Evolutionary conservation across 306 rosid species (phyloP), one percentile per base, ranked within the genome.

Genomic region (Biancaea sappan): DNA sequence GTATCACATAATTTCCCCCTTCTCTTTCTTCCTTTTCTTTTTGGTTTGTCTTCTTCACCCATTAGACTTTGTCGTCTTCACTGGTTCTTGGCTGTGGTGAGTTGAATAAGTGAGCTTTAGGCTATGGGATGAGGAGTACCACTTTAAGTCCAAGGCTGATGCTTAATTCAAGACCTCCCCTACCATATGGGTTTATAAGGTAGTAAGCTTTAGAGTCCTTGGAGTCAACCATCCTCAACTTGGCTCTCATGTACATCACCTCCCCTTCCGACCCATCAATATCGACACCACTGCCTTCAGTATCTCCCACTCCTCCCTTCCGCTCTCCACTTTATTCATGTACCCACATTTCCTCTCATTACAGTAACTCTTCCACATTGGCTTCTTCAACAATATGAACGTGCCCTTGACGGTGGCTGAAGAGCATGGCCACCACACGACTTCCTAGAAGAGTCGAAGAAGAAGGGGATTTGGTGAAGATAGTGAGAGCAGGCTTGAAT

Each of bases 201-300:
- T 94, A 94, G 21, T 90, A 94, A 4, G 98, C 96, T 58, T 94
- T 93, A 2, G 98, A 94, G 62, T 94, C 95, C 59, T 82, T 90
- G 14, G 97, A 94, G 10, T 97, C 91, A 6, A 88, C 90, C 62
- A 94, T 96, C 71, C 97, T 72, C 82, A 87, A 94, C 77, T 74
- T 86, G 0, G 96, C 96, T 73, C 98, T 88, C 98, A 94, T 91
- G 38, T 91, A 94, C 97, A 94, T 91, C 3, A 91, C 47, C 61
- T 94, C 98, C 6, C 94, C 96, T 0, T 87, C 91, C 34, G 76
- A 79, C 97, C 98, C 97, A 91, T 91, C 15, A 96, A 78, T 26
- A 94, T 83, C 3, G 95, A 90, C 74, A 80, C 95, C 76, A 94
- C 86, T 0, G 98, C 95, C 69, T 85, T 87, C 80, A 94, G 46